Percentiles rank a stretch among this genome's conserved stretches.
Conservation (phyloP, 352 stramenopile species). For the Phytophthora meadii region DNA sequence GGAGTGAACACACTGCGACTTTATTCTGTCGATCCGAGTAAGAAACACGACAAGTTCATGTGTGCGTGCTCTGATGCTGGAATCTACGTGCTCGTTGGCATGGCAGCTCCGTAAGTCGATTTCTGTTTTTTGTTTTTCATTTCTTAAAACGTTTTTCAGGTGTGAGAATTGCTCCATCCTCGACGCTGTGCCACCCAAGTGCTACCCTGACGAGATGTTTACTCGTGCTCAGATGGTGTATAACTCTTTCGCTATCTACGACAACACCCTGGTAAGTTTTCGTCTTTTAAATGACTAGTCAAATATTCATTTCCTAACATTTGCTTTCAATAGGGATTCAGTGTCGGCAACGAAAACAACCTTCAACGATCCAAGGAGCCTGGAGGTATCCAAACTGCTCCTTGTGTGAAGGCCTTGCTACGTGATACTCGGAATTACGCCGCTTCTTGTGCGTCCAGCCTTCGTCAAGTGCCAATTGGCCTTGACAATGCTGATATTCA, state of each 20-base stretch:
- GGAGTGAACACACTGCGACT: conserved; percentile 73
- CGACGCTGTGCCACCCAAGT: conserved; percentile 47
- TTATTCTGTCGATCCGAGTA: conserved; percentile 68
- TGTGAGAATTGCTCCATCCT: conserved; percentile 65
- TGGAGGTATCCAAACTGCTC: conserved; percentile 36
- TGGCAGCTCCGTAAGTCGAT: conserved; percentile 49
- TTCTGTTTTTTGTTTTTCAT: background rate
- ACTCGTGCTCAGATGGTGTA: conserved; percentile 66
- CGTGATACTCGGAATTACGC: conserved; percentile 61
- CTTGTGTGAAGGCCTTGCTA: conserved; percentile 69
- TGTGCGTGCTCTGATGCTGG: conserved; percentile 65
- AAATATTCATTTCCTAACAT: too few species aligned
- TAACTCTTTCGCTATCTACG: conserved; percentile 75
- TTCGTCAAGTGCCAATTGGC: conserved; percentile 70
- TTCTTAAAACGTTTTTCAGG: conserved; percentile 1
- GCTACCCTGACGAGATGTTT: conserved; percentile 63
- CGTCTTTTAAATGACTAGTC: too few species aligned
- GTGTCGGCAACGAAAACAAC: conserved; percentile 69
- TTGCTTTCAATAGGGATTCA: conserved; percentile 37
- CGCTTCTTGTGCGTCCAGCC: conserved; percentile 33
- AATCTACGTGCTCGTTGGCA: conserved; percentile 79
- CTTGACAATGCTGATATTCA: conserved; percentile 69
- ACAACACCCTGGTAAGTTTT: conserved; percentile 54
- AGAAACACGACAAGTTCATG: conserved; percentile 84
- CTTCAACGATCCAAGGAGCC: conserved; percentile 24